Percentiles rank a stretch among this genome's conserved stretches.
Conservation (phyloP, 2,329 filamentous ascomycete species). For the Apiospora arundinis region DNA sequence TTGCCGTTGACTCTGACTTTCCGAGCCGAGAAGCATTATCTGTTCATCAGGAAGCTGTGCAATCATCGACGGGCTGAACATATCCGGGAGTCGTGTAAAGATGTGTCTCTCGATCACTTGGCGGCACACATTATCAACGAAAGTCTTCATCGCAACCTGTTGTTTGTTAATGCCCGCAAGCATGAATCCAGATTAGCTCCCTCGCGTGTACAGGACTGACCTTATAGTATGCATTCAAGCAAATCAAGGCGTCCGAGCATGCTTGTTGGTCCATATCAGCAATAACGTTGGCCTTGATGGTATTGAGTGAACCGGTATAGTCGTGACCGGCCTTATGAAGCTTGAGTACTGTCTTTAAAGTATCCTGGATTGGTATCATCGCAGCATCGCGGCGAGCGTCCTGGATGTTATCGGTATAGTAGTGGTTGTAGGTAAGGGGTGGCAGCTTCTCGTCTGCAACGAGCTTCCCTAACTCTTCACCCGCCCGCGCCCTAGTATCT, state of each 20-base stretch:
- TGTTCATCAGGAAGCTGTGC: conserved; percentile 8
- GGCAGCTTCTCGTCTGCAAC: conserved; percentile 31
- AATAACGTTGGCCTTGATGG: neutral
- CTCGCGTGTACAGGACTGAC: neutral
- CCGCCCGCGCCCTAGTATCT: neutral
- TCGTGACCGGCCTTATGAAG: too few relatives aligned
- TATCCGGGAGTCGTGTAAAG: conserved; percentile 26
- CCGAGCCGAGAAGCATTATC: conserved; percentile 10
- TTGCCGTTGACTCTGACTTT: neutral
- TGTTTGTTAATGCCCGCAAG: neutral
- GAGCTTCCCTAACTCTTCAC: conserved; percentile 33
- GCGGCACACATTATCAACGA: conserved; percentile 37
- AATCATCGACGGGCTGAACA: conserved; percentile 28
- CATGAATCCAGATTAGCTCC: too few relatives aligned
- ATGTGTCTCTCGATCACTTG: conserved; percentile 38
- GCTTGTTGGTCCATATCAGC: conserved; percentile 13
- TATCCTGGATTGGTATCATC: too few relatives aligned
- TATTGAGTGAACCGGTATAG: too few relatives aligned
- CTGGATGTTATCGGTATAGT: conserved; percentile 37
- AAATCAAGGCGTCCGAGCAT: neutral
- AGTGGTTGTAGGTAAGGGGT: conserved; percentile 40
- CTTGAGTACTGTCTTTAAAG: neutral
- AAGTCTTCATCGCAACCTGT: conserved; percentile 36
- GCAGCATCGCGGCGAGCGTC: conserved; percentile 28
- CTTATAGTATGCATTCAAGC: conserved; percentile 7